Evolutionary conservation across 1,284 basidiomycete species (phyloP).

Genomic region (Anthracocystis setariae): DNA sequence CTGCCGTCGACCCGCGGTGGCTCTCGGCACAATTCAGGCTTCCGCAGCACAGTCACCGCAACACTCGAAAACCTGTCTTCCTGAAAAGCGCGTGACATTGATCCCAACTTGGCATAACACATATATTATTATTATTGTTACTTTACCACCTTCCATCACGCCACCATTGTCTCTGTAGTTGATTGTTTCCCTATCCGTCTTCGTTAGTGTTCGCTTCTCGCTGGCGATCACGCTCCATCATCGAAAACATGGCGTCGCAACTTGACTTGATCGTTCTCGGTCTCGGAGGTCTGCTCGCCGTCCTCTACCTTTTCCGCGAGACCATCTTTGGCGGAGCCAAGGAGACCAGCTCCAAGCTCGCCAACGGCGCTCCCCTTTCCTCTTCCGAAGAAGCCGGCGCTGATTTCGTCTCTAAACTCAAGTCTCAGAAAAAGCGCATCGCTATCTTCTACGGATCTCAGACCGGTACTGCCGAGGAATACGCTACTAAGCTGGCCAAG

Average conservation of each 20-base stretch:
- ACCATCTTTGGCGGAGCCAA: constrained; percentile 42
- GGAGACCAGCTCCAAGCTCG: constrained; percentile 50
- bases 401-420: constrained; percentile 60
- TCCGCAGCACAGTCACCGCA: no score
- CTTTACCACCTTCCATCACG: no score
- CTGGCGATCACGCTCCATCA: constrained; percentile 1
- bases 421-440: constrained; percentile 64
- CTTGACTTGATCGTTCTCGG: constrained; percentile 54
- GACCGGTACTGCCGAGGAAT: constrained; percentile 67
- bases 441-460: constrained; percentile 67
- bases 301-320: constrained; percentile 61
- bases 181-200: no score
- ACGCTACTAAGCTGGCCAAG: constrained; percentile 65
- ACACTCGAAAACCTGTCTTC: no score
- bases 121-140: no score
- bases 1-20: no score
- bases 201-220: not conserved
- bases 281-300: constrained; percentile 49
- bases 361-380: constrained; percentile 35
- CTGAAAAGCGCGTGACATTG: no score
- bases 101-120: no score
- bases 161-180: no score
- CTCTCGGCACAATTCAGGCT: no score
- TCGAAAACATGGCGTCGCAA: constrained; percentile 42
- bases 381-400: constrained; percentile 21